Base-by-base conservation (phyloP, 805 yeast species). In the Diddensiella transvaalensis region DNA sequence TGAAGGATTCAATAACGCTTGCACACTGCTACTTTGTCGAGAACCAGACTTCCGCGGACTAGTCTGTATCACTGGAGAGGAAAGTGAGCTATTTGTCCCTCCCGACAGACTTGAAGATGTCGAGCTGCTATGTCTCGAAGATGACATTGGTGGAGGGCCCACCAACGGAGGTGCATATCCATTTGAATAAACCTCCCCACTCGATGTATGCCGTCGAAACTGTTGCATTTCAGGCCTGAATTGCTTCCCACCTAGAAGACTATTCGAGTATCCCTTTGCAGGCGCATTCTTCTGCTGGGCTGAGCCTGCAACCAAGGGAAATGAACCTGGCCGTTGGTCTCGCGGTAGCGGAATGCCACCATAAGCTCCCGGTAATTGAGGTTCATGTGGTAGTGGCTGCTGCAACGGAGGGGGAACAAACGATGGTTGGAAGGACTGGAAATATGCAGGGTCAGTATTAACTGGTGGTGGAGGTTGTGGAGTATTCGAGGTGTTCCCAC, bases 321-420 rank as follows among this genome's bases (percentile, higher is more conserved):
- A 55, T 15, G 60, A 57, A n/a, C 61, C 60, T 3, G 61, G 60
- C 3, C 61, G 58, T 40, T 57, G 58, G 23, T 57, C 59, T 23
- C 61, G 46, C 10, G 52, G 53, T 19, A 41, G 40, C 10, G 35
- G n/a, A 17, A 22, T 30, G 33, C 17, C 41, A 17, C 19, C 41
- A 30, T 19, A 37, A 18, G 17, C 29, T 24, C 10, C 45, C 49
- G 42, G 44, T 18, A 13, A 42, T n/a, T 8, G 21, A 18, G 30
- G 39, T 4, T 32, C 26, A 15, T 11, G 41, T 35, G n/a, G 53
- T 17, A 30, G 54, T 19, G n/a, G 44, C 15, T 13, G 47, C 19
- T 38, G 45, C 15, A 47, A 42, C 29, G 44, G 17, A 10, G 46
- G 41, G 22, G 13, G 39, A 4, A 30, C 22, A 13, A 18, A 21